phyloP scores from a whole-genome alignment of 352 stramenopile species.

The Globisporangium abappressorium region DNA sequence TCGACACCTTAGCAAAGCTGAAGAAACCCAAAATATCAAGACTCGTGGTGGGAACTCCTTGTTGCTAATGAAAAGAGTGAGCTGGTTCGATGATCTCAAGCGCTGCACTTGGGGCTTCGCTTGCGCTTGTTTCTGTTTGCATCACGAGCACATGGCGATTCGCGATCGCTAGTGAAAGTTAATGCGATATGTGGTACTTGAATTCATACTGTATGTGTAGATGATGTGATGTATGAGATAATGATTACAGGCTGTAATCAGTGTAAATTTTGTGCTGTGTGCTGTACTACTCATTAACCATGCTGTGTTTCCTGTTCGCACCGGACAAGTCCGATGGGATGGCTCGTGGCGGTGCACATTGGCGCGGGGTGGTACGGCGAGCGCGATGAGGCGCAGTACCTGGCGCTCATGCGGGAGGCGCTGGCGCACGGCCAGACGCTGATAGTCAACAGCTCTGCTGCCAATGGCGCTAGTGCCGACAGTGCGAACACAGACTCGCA shows the following conservation, averaged over 20 bases:
- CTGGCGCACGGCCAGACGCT: slow-evolving; percentile 23
- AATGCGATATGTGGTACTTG: no score
- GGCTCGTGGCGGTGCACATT: slow-evolving; percentile 62
- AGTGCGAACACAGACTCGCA: slow-evolving; percentile 10
- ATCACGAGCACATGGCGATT: no score
- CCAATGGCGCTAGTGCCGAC: background rate
- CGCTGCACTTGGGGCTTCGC: no score
- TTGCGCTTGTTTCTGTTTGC: no score
- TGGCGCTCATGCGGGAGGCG: slow-evolving; percentile 34
- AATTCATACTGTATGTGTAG: no score
- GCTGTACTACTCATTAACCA: background rate
- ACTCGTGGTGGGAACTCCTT: no score
- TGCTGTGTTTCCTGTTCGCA: background rate
- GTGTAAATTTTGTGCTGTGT: background rate
- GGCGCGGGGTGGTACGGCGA: slow-evolving; percentile 47
- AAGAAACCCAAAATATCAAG: no score
- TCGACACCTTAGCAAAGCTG: no score
- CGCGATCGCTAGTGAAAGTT: no score
- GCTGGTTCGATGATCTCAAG: no score
- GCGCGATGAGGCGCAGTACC: slow-evolving; percentile 35
- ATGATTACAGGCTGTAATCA: background rate
- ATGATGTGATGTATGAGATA: no score
- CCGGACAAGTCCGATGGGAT: slow-evolving; percentile 22
- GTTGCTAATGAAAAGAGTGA: no score
- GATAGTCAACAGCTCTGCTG: background rate